Conservation (phyloP, 495 filamentous ascomycete species). For the Aspergillus indologenus region DNA sequence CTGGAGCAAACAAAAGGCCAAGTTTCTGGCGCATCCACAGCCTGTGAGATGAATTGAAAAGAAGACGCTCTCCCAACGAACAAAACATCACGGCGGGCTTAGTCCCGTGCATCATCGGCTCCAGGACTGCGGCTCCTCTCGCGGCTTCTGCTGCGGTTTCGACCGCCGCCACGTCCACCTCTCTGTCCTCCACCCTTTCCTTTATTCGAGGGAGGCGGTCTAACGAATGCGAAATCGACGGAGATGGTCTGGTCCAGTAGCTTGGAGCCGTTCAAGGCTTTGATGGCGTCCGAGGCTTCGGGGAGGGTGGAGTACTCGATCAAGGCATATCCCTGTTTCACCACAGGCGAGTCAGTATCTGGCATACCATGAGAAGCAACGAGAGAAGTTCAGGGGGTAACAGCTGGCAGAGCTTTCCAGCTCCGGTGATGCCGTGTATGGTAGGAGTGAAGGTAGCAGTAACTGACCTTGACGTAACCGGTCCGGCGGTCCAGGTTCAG, state of each 20-base stretch:
- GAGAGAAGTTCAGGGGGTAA: neutral
- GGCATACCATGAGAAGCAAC: neutral
- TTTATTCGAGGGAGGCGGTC: constrained; percentile 75
- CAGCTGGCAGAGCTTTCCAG: neutral
- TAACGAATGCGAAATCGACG: constrained; percentile 96
- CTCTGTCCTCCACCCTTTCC: constrained; percentile 51
- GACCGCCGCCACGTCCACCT: constrained; percentile 44
- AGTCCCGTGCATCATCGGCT: constrained; percentile 38
- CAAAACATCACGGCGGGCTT: constrained; percentile 13
- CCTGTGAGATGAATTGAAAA: constrained; percentile 4
- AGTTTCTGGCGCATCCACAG: neutral
- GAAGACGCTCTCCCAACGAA: neutral
- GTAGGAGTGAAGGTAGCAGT: constrained; percentile 1
- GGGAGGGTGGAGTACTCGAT: constrained; percentile 89
- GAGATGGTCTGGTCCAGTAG: constrained; percentile 87
- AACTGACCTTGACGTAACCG: constrained; percentile 91
- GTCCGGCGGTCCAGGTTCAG: constrained; percentile 92
- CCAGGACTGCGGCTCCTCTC: constrained; percentile 59
- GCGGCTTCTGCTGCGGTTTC: constrained; percentile 54
- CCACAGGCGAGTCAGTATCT: constrained; percentile 13
- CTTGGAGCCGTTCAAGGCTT: constrained; percentile 75
- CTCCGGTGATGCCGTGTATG: neutral
- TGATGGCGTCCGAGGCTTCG: constrained; percentile 83
- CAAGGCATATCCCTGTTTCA: constrained; percentile 76
- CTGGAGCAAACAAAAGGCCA: neutral